phyloP scores from a whole-genome alignment of 2,329 filamentous ascomycete genomes.

The Colletotrichum viniferum region DNA sequence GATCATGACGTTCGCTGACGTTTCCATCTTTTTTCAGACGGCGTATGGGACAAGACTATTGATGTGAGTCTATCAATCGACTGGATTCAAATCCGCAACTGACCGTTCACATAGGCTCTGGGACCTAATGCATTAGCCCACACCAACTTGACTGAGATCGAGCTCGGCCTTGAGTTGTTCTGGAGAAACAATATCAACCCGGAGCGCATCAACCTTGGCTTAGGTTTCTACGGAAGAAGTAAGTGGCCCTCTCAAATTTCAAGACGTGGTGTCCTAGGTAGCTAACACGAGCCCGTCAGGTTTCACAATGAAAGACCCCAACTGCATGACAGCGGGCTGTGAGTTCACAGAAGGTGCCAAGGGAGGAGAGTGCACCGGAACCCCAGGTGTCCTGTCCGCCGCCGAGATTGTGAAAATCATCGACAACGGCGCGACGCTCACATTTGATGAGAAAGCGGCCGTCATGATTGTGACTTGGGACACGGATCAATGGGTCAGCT shows the following conservation, averaged over 20 bases:
- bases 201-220: conserved; percentile 29
- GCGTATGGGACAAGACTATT: conserved; percentile 27
- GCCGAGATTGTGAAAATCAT: conserved; percentile 30
- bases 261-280: neutral
- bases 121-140: conserved; percentile 26
- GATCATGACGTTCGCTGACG: neutral
- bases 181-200: conserved; percentile 30
- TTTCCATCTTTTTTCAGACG: neutral
- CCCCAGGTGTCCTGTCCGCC: neutral
- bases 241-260: neutral
- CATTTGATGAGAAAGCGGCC: conserved; percentile 26
- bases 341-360: neutral
- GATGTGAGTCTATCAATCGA: conserved; percentile 18
- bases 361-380: neutral
- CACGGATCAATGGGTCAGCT: conserved; percentile 33
- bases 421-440: neutral
- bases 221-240: conserved; percentile 24
- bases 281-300: neutral
- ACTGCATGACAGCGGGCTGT: neutral
- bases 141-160: conserved; percentile 37
- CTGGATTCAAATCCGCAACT: neutral
- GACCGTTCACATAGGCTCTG: neutral
- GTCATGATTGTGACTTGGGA: conserved; percentile 30
- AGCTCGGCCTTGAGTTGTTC: conserved; percentile 26
- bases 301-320: neutral